Conservation (phyloP, 2,329 filamentous ascomycete species). For the Aspergillus glaucus region DNA sequence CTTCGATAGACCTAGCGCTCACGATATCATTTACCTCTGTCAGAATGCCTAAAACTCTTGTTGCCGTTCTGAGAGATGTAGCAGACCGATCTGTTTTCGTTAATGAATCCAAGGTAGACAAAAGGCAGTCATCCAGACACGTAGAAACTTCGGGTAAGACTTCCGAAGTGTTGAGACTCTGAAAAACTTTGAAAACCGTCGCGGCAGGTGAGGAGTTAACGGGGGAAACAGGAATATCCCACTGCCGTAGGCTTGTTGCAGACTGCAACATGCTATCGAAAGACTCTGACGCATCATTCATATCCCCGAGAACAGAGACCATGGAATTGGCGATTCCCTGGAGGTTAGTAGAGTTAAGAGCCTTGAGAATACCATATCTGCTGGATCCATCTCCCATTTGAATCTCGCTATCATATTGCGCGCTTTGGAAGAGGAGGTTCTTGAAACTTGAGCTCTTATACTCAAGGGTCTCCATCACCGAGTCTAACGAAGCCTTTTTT, state of each 20-base stretch:
- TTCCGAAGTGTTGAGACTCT: slow-evolving; percentile 64
- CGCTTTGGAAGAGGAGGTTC: slow-evolving; percentile 82
- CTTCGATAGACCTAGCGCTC: slow-evolving; percentile 51
- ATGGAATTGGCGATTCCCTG: slow-evolving; percentile 80
- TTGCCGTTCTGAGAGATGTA: slow-evolving; percentile 49
- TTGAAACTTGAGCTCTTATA: slow-evolving; percentile 85
- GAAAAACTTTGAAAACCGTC: slow-evolving; percentile 72
- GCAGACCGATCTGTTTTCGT: slow-evolving; percentile 30
- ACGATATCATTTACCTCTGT: slow-evolving; percentile 77
- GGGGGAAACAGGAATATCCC: slow-evolving; percentile 75
- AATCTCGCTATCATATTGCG: slow-evolving; percentile 81
- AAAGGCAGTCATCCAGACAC: slow-evolving; percentile 57
- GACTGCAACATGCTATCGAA: slow-evolving; percentile 71
- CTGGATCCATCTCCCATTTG: slow-evolving; percentile 54
- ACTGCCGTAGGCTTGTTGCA: slow-evolving; percentile 77
- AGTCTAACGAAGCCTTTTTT: slow-evolving; percentile 67
- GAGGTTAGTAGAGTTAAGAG: slow-evolving; percentile 73
- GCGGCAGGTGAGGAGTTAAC: slow-evolving; percentile 58
- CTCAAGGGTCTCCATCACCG: slow-evolving; percentile 74
- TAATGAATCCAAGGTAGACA: slow-evolving; percentile 41
- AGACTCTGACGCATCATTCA: slow-evolving; percentile 43
- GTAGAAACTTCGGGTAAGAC: slow-evolving; percentile 49
- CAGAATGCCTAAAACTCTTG: slow-evolving; percentile 63
- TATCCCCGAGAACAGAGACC: slow-evolving; percentile 55
- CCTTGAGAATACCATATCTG: slow-evolving; percentile 64